These are phyloP conservation scores for Hypoxylon subgilvum DNA, from an alignment of 495 filamentous ascomycete genomes.

Conservation along the genomic window DNA sequence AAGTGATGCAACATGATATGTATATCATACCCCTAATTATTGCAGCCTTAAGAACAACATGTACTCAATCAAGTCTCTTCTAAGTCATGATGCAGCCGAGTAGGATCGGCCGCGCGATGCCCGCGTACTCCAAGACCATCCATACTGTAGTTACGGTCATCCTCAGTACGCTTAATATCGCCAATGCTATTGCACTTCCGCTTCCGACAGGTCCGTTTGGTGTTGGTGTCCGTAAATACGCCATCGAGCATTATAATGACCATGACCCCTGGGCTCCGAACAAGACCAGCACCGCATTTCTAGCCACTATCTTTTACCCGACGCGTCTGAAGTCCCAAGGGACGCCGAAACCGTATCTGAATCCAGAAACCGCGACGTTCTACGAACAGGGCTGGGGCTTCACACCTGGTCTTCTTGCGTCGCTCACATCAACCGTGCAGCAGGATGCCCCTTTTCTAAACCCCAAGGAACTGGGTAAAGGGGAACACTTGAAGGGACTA, in stretches of 20 bases:
- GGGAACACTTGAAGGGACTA: not conserved
- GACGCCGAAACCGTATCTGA: conserved; percentile 26
- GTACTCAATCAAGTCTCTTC: too few species aligned
- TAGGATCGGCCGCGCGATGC: too few species aligned
- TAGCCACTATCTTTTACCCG: conserved; percentile 38
- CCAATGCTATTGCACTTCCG: conserved; percentile 14
- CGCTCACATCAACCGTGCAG: conserved; percentile 33
- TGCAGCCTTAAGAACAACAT: too few species aligned
- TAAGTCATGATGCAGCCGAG: not conserved
- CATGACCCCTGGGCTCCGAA: conserved; percentile 32
- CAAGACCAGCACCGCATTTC: conserved; percentile 33
- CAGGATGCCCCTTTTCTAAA: conserved; percentile 24
- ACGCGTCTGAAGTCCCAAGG: conserved; percentile 26
- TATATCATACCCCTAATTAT: too few species aligned
- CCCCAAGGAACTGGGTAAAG: not conserved
- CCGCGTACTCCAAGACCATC: too few species aligned
- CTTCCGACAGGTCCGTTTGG: conserved; percentile 27
- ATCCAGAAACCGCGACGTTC: conserved; percentile 28
- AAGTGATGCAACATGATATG: too few species aligned
- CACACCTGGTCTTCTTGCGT: conserved; percentile 21
- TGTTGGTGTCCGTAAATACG: conserved; percentile 27
- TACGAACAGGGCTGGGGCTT: conserved; percentile 29
- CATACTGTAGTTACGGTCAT: not conserved
- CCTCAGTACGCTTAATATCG: not conserved
- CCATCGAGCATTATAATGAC: conserved; percentile 27